Percentiles rank a stretch among this genome's conserved stretches.
These are phyloP conservation scores for Microsporum ferrugineum DNA, from an alignment of 2,329 filamentous ascomycete species.

Conservation along the genomic window DNA sequence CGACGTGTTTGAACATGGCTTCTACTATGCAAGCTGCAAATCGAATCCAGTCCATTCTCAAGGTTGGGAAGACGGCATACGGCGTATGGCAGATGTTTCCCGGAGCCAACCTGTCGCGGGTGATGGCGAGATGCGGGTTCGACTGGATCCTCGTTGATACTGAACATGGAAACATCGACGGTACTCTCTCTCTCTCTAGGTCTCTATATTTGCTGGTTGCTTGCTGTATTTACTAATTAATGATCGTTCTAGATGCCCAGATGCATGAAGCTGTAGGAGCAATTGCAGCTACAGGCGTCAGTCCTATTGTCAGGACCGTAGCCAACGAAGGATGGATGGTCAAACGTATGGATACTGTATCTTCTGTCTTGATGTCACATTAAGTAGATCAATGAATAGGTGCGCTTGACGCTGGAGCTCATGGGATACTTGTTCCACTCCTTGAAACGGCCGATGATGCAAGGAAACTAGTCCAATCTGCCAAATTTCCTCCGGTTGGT, in stretches of 20 bases:
- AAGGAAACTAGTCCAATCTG: slow-evolving; percentile 39
- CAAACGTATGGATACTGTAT: slow-evolving; percentile 34
- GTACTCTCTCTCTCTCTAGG: slow-evolving; percentile 19
- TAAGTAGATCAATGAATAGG: slow-evolving; percentile 20
- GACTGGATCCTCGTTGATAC: slow-evolving; percentile 46
- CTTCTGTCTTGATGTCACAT: background rate
- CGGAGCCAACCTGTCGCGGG: slow-evolving; percentile 43
- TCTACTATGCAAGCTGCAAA: slow-evolving; percentile 42
- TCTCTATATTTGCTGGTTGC: background rate
- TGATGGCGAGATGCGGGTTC: slow-evolving; percentile 42
- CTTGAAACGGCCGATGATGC: slow-evolving; percentile 45
- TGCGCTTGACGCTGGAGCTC: slow-evolving; percentile 49
- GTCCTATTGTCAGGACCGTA: slow-evolving; percentile 39
- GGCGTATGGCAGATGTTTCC: slow-evolving; percentile 50
- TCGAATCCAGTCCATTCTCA: slow-evolving; percentile 41
- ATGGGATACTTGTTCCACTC: slow-evolving; percentile 47
- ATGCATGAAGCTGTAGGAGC: slow-evolving; percentile 47
- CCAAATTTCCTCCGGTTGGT: slow-evolving; percentile 47
- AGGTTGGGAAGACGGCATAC: slow-evolving; percentile 38
- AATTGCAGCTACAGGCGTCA: slow-evolving; percentile 32
- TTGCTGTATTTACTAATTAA: background rate
- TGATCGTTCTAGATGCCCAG: slow-evolving; percentile 29
- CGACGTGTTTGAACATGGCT: background rate
- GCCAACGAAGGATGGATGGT: slow-evolving; percentile 53
- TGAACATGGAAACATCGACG: slow-evolving; percentile 47